Conservation (phyloP, 2,329 filamentous ascomycete species). For the Aureobasidium vineae region DNA sequence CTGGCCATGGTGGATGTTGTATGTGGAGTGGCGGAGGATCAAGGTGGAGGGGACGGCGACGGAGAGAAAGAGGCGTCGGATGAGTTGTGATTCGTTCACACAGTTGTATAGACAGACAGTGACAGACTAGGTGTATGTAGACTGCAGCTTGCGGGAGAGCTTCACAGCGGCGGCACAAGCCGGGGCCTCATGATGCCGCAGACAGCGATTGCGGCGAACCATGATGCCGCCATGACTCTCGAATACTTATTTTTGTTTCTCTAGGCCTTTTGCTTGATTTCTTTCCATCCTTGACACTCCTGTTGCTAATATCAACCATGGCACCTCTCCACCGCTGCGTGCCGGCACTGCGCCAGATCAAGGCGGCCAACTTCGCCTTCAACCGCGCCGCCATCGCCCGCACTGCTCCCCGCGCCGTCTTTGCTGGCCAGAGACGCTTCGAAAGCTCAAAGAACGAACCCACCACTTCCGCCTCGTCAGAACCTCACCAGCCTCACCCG, state of each 20-base stretch:
- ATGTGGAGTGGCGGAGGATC: not conserved
- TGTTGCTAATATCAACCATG: not conserved
- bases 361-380: slow-evolving; percentile 36
- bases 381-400: slow-evolving; percentile 31
- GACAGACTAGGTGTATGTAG: not conserved
- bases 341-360: slow-evolving; percentile 37
- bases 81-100: not conserved
- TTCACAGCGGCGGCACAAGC: slow-evolving; percentile 18
- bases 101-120: not conserved
- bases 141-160: slow-evolving; percentile 24
- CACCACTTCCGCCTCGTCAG: slow-evolving; percentile 35
- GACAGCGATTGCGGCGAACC: not conserved
- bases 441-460: slow-evolving; percentile 35
- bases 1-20: slow-evolving; percentile 65
- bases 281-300: not conserved
- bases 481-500: slow-evolving; percentile 29
- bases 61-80: not conserved
- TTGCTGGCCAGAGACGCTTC: slow-evolving; percentile 33
- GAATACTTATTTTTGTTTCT: slow-evolving; percentile 10
- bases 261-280: not conserved
- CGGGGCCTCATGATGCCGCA: slow-evolving; percentile 10
- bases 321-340: slow-evolving; percentile 28
- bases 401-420: slow-evolving; percentile 29
- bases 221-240: slow-evolving; percentile 4
- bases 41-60: not conserved